Evolutionary conservation across 2,329 filamentous ascomycete genomes (phyloP).

Genomic region (Rutstroemia sp.): DNA sequence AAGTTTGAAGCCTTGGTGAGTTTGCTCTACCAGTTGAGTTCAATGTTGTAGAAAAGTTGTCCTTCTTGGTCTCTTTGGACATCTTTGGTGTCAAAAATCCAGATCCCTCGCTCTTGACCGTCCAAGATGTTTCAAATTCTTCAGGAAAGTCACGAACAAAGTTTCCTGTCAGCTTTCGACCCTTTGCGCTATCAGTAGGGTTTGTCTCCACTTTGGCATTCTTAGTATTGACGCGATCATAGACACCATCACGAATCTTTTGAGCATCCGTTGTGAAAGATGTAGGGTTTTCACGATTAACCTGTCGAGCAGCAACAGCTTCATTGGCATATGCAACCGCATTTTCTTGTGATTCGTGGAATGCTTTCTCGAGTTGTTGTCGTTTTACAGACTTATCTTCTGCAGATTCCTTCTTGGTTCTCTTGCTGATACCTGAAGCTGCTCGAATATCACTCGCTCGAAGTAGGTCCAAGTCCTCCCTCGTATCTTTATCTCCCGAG

Average conservation of each 20-base stretch:
- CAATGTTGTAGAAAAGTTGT: conserved; percentile 8
- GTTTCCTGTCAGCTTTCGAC: conserved; percentile 37
- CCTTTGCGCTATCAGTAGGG: background rate
- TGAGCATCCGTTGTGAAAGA: conserved; percentile 15
- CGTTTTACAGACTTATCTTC: conserved; percentile 22
- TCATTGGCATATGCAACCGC: conserved; percentile 5
- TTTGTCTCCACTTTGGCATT: conserved; percentile 11
- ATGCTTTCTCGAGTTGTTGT: conserved; percentile 23
- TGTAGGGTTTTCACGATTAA: background rate
- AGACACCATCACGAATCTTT: conserved; percentile 17
- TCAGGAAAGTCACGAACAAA: conserved; percentile 46
- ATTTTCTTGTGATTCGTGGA: conserved; percentile 10
- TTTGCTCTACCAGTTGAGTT: conserved; percentile 20
- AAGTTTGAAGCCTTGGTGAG: conserved; percentile 23
- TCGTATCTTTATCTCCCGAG: conserved; percentile 1
- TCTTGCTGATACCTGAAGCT: conserved; percentile 16
- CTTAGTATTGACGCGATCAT: conserved; percentile 13
- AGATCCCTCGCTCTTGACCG: conserved; percentile 12
- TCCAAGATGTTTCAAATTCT: conserved; percentile 41
- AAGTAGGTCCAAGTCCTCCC: conserved; percentile 18
- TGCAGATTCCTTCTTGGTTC: conserved; percentile 12
- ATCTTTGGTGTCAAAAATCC: conserved; percentile 16
- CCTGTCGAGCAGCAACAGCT: conserved; percentile 10
- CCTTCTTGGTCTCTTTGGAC: conserved; percentile 11
- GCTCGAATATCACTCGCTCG: conserved; percentile 24